phyloP scores from a whole-genome alignment of 495 filamentous ascomycete species.

The Daldinia loculata region DNA sequence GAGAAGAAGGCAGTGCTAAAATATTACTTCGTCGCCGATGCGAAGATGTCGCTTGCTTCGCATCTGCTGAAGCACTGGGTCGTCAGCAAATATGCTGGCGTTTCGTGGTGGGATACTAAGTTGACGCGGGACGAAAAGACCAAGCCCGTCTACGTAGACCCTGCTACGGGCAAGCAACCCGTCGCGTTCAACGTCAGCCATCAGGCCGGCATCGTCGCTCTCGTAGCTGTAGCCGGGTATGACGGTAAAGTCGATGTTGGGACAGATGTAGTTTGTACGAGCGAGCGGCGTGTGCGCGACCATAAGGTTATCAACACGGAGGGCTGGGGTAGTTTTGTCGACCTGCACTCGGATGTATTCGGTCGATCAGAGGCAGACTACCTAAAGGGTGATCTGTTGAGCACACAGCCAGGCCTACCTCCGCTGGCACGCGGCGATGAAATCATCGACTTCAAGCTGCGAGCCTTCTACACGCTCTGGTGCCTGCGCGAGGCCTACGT shows the following conservation, averaged over 20 bases:
- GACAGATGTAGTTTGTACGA: slow-evolving; percentile 77
- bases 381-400: slow-evolving; percentile 48
- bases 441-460: slow-evolving; percentile 55
- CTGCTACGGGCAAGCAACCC: slow-evolving; percentile 41
- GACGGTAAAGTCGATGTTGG: slow-evolving; percentile 59
- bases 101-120: slow-evolving; percentile 71
- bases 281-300: slow-evolving; percentile 69
- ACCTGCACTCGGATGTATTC: slow-evolving; percentile 84
- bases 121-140: slow-evolving; percentile 68
- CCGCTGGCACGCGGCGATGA: slow-evolving; percentile 33
- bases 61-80: slow-evolving; percentile 81
- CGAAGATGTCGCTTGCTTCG: slow-evolving; percentile 75
- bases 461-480: slow-evolving; percentile 89
- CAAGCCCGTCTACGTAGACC: slow-evolving; percentile 66
- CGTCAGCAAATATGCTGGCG: slow-evolving; percentile 66
- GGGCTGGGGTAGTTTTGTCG: slow-evolving; percentile 73
- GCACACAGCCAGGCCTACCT: slow-evolving; percentile 34
- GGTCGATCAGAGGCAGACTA: slow-evolving; percentile 53
- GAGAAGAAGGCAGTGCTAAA: slow-evolving; percentile 61
- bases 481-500: slow-evolving; percentile 91
- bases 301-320: slow-evolving; percentile 53
- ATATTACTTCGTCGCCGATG: slow-evolving; percentile 70
- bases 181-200: slow-evolving; percentile 91
- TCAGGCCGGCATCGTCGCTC: slow-evolving; percentile 79
- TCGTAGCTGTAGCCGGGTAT: slow-evolving; percentile 54